Base-by-base conservation (phyloP, 2,329 filamentous ascomycete species). In the Cladobotryum mycophilum region DNA sequence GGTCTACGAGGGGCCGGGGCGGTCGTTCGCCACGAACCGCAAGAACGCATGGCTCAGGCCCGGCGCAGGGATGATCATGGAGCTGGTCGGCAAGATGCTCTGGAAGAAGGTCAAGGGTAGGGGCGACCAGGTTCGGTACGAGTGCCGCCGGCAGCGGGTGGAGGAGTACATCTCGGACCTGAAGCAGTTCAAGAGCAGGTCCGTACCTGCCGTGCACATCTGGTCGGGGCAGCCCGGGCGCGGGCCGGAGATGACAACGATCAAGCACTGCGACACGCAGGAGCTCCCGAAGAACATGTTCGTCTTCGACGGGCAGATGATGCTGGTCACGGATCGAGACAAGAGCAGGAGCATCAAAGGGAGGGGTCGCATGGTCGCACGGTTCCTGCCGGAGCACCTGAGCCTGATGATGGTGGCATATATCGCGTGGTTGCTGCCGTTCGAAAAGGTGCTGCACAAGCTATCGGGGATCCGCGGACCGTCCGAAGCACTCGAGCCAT, bases 321-420 rank as follows among this genome's bases (percentile, higher is more conserved):
- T 54, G 43, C 14, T 51, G 6, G 38, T 56, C 2, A 56, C 52
- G 11, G 52, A 56, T 40, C 52, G 45, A 1, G 49, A 56, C 30
- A 56, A 54, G 37, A 45, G 14, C n/a, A 52, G 46, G 53, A 37
- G 40, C 3, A 51, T 50, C 36, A 38, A 38, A 15, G 45, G 41
- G n/a, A 38, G 33, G 25, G 48, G 51, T 14, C 51, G 53, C 5
- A 51, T 46, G 45, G 48, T 55, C 14, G 53, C 41, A 15, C 34
- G 47, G 38, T 56, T 54, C 36, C 25, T 54, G 35, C 46, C 46
- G 2, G 46, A 52, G 22, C 17, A 13, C 4, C 30, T 47, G 17
- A 38, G 46, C 20, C 38, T 34, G 34, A 50, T 56, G 44, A 36
- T 56, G 15, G 41, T 54, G 5, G 49, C 52, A n/a, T n/a, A n/a